Conservation (phyloP, 164 flowering plant genomes). For the Vitis amurensis region DNA sequence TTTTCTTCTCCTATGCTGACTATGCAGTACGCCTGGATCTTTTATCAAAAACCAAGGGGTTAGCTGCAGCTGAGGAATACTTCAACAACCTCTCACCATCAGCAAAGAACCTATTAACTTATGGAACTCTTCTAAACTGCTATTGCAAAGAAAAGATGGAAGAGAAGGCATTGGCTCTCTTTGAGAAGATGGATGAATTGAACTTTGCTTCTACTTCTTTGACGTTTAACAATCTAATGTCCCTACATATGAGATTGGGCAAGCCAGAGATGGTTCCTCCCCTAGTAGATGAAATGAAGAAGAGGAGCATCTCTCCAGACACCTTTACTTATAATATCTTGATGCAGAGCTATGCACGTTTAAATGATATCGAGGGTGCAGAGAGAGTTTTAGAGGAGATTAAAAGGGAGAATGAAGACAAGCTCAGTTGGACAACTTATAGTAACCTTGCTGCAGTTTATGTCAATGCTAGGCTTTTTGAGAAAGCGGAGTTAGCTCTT, state of each 20-base stretch:
- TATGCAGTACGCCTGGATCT: slow-evolving; percentile 60
- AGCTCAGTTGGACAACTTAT: slow-evolving; percentile 51
- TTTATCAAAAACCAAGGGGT: slow-evolving; percentile 52
- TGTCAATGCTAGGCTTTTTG: slow-evolving; percentile 42
- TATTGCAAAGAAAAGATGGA: slow-evolving; percentile 49
- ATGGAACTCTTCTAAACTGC: slow-evolving; percentile 69
- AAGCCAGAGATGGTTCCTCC: slow-evolving; percentile 60
- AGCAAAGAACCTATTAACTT: slow-evolving; percentile 37
- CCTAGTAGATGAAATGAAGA: slow-evolving; percentile 60
- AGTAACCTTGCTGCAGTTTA: slow-evolving; percentile 60
- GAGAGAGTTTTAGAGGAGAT: slow-evolving; percentile 59
- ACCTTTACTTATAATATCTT: slow-evolving; percentile 38
- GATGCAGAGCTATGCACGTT: slow-evolving; percentile 52
- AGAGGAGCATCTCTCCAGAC: slow-evolving; percentile 25
- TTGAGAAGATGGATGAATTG: slow-evolving; percentile 53
- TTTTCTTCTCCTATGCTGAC: slow-evolving; percentile 33
- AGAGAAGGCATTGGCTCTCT: slow-evolving; percentile 57
- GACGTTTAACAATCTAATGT: slow-evolving; percentile 56
- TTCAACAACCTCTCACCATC: slow-evolving; percentile 36
- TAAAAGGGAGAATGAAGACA: slow-evolving; percentile 14
- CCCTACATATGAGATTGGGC: slow-evolving; percentile 43
- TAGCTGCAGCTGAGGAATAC: slow-evolving; percentile 61
- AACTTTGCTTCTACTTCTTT: slow-evolving; percentile 27
- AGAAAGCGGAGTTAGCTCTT: slow-evolving; percentile 67
- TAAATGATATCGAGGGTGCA: slow-evolving; percentile 50